Base-by-base conservation (phyloP, 306 rosid genomes). In the Astragalus membranaceus region DNA sequence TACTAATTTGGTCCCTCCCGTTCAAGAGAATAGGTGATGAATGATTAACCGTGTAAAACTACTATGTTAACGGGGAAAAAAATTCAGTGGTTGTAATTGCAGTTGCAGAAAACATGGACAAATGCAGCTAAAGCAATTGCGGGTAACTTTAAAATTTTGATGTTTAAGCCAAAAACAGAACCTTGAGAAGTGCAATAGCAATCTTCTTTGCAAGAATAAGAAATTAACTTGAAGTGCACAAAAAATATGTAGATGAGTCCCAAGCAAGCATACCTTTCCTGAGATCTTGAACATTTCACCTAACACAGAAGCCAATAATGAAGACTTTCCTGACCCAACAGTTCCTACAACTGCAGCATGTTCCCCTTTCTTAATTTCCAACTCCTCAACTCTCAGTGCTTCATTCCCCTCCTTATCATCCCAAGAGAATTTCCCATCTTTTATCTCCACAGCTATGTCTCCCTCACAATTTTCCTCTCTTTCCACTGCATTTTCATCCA, bases 291-390 rank as follows among this genome's bases (percentile, higher is more conserved):
- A 87, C 97, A 92, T 92, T 81, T 92, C 96, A 20, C 97, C 97
- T 3, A 92, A 85, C 78, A 92, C 62, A 43, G 97, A 82, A 15
- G 92, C 85, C 54, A 92, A 41, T 29, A 92, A 81, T 5, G 97
- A 92, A 85, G 97, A 92, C 79, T 92, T 92, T 20, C 97, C 97
- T 10, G 94, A 81, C 8, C 97, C 97, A 16, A 92, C 97, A 35
- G 89, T 89, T 50, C 96, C 97, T 10, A 92, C 96, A 73, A 92
- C 69, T 30, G 96, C 94, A 2, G 94, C 83, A 70, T 85, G 85
- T 46, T 85, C 78, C 17, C 96, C 92, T 81, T 79, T 82, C 26
- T 80, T 81, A 48, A 92, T 81, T 5, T 48, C 79, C 72, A 92
- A 52, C 43, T 85, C 82, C 26, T 85, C 70, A 49, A 82, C 83